Evolutionary conservation across 208 protist species (phyloP), one percentile per base, ranked within the genome.

Genomic region (Perkinsela sp.): DNA sequence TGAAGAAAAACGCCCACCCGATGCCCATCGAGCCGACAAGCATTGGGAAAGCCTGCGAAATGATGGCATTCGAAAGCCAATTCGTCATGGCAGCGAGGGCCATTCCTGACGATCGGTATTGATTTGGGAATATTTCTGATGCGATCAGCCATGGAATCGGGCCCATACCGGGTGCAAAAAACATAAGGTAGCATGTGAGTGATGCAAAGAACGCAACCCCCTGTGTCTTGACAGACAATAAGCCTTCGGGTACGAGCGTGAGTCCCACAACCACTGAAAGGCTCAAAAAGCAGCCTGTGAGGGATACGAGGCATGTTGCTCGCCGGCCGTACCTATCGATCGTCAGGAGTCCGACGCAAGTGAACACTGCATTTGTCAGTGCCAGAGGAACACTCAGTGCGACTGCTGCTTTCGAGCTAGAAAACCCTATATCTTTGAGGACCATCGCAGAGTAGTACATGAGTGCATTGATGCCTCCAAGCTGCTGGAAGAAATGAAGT

Each of bases 401-500:
- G 15, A 91, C 82, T 1, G 85, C 83, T 73, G 82, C 83, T 32
- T 77, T 88, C 32, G 70, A 72, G 31, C 85, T 81, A 0, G 73
- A 66, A 70, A 91, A 89, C 66, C 85, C 85, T 15, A 83, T 80
- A 66, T 89, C 80, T 32, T 82, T 77, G 30, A 93, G 73, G 66
- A 93, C 91, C 32, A 88, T 79, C 16, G 86, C 76, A 72, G 82
- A 89, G 79, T 93, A 93, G 75, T 93, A 93, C 87, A 92, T 92
- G 72, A 92, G 85, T 0, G 87, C 90, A 77, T 93, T 93, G 73
- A 92, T 93, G 28, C 86, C 88, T 29, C 80, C 88, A 66, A 91
- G 79, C 75, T 93, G 88, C 75, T 93, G 88, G 40, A 93, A 78
- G 32, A 92, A 76, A 75, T 93, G 88, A 66, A 93, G 82, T 31